Base-by-base conservation (phyloP, 768 basidiomycete species). In the Collybiopsis luxurians region DNA sequence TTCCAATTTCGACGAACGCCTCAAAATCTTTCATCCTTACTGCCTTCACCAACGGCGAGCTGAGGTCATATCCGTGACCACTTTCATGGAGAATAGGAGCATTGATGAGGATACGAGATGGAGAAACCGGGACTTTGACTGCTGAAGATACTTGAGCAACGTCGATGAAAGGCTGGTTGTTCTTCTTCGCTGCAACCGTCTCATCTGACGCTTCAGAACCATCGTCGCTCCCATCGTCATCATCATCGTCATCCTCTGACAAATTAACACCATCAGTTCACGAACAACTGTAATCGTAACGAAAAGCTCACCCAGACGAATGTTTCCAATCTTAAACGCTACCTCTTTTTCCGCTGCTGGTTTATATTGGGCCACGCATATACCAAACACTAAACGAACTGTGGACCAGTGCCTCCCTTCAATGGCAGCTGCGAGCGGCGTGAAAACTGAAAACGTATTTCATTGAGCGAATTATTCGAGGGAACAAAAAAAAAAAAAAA, bases 311-410 rank as follows among this genome's bases (percentile, higher is more conserved):
- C 77, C 75, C 34, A 76, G 56, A n/a, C 66, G 61, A 39, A 79
- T 65, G 26, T 66, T 62, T 11, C 63, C 64, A 4, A 67, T 59
- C 6, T 66, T 69, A 60, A 78, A 78, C 38, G 70, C 69, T 30
- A 47, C 46, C 15, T 47, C 46, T 4, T 57, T 67, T 7, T 77
- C 69, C 0, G 71, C 64, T 6, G 15, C 40, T 3, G 75, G 68
- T 19, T 77, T 70, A 58, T 82, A 81, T 63, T 87, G 85, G 11
- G 83, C 79, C 1, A 69, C 68, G 4, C 82, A 76, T 58, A 85
- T 84, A 1, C 80, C 79, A 23, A 86, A 63, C n/a, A 87, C 74
- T 5, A 85, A 68, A n/a, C 76, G 78, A 0, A 82, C 84, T 0
- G 83, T 82, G 4, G 75, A 71, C 84, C 84, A 87, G 19, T 73